Evolutionary conservation across 345 rosid species (phyloP).

Genomic region (Noccaea caerulescens): DNA sequence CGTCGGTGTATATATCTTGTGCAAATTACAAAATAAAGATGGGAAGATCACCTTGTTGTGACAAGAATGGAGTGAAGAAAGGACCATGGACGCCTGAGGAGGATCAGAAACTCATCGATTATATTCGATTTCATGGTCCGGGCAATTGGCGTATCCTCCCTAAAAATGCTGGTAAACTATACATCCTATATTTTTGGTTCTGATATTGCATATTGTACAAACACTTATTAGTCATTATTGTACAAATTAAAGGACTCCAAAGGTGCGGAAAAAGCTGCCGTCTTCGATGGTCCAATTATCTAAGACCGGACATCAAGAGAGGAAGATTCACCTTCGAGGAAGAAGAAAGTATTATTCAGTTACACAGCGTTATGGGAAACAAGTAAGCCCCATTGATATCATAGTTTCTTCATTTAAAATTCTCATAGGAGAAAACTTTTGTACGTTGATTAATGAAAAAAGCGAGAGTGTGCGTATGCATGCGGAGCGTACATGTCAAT

Average conservation of each 20-base stretch:
- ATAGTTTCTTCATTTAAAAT: not conserved
- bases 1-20: conserved; percentile 7
- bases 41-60: conserved; percentile 90
- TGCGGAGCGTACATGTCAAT: conserved; percentile 34
- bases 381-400: conserved; percentile 54
- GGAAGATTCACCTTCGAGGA: conserved; percentile 95
- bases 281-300: conserved; percentile 94
- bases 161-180: conserved; percentile 65
- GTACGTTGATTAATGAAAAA: conserved; percentile 12
- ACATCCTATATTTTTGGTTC: not conserved
- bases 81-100: conserved; percentile 91
- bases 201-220: not conserved
- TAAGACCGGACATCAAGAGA: conserved; percentile 92
- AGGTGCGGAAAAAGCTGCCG: conserved; percentile 99
- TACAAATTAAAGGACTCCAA: conserved; percentile 62
- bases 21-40: conserved; percentile 37
- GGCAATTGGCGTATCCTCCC: conserved; percentile 82
- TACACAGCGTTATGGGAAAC: conserved; percentile 86
- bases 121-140: conserved; percentile 68
- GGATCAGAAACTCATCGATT: conserved; percentile 63
- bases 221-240: conserved; percentile 16
- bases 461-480: conserved; percentile 21
- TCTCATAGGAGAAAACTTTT: conserved; percentile 26
- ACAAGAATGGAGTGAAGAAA: conserved; percentile 76
- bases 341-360: conserved; percentile 90